Evolutionary conservation across 2,329 filamentous ascomycete genomes (phyloP), one percentile per base, ranked within the genome.

Genomic region (Remersonia thermophila): DNA sequence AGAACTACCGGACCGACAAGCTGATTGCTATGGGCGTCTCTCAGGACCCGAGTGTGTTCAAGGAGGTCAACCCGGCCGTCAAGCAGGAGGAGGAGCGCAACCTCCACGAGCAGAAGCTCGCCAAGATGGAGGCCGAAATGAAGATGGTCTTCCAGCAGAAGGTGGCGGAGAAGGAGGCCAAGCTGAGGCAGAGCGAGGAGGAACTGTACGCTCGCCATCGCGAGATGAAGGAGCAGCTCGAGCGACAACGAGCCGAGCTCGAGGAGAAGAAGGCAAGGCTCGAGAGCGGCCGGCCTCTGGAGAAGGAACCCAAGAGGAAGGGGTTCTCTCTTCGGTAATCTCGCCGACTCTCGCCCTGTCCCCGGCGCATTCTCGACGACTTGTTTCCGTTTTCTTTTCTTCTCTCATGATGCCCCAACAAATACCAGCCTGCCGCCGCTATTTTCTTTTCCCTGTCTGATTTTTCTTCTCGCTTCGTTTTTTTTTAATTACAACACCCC

Each of bases 71-170:
- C 76, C 91, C 91, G 46, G 89, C 91, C 32, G 91, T 96, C 66
- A 98, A 98, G 80, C 91, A 98, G 67, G 91, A 98, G 63, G 91
- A 98, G 68, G 91, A 98, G 72, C 85, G 91, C 55, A 80, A 83
- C 47, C 73, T 98, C 51, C 91, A 98, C 73, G 91, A 98, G 68
- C 87, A 95, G 73, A 98, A 98, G 73, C 84, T 98, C 52, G 85
- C 89, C 63, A 98, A 98, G 84, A 98, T 98, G 91, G 91, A 98
- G 66, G 79, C 86, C 56, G 91, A 98, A 65, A 98, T 98, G 91
- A 98, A 98, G 84, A 94, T 95, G 84, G 91, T 98, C 51, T 98
- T 98, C 85, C 91, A 96, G 63, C 91, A 98, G 62, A 98, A 98
- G 81, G 91, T 98, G 23, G 79, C 85, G 49, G 91, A 98, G 65